These are phyloP conservation scores for Ustilago xerochloae DNA, from an alignment of 1,284 basidiomycete species.

Conservation along the genomic window DNA sequence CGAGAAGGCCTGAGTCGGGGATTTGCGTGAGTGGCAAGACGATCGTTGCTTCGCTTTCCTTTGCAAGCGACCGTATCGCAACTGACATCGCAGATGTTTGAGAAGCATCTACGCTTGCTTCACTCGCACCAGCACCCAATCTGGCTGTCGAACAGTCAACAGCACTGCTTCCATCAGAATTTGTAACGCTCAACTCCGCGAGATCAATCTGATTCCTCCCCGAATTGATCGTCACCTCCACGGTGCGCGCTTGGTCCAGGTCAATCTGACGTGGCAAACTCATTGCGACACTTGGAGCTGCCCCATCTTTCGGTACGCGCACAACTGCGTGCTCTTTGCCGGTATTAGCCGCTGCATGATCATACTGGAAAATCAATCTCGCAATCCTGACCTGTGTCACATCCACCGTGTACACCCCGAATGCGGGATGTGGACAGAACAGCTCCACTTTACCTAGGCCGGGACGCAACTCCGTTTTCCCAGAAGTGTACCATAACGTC, in stretches of 20 bases:
- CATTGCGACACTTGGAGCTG: conserved; percentile 34
- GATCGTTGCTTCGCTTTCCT: conserved; percentile 4
- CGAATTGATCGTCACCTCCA: conserved; percentile 40
- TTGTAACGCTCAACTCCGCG: conserved; percentile 38
- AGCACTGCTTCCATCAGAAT: conserved; percentile 4
- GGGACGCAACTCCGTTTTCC: conserved; percentile 28
- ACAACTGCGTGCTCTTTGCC: conserved; percentile 28
- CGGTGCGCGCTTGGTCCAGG: conserved; percentile 47
- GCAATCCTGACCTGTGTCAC: conserved; percentile 60
- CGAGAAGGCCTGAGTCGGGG: conserved; percentile 30
- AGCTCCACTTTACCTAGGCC: conserved; percentile 46
- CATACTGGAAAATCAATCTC: conserved; percentile 58
- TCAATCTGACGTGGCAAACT: conserved; percentile 44
- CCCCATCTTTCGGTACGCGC: conserved; percentile 56
- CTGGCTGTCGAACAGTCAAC: conserved; percentile 8
- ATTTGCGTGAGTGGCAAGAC: conserved; percentile 31
- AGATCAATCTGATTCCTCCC: conserved; percentile 48
- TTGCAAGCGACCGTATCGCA: conserved; percentile 2
- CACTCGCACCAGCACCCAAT: background rate
- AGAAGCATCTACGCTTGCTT: background rate
- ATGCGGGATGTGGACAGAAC: conserved; percentile 44
- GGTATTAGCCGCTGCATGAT: conserved; percentile 9
- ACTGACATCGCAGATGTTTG: background rate
- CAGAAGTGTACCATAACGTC: conserved; percentile 58
- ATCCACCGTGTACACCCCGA: conserved; percentile 59